Evolutionary conservation across 1,284 basidiomycete genomes (phyloP), one percentile per base, ranked within the genome.

Genomic region (Irpex sp.): DNA sequence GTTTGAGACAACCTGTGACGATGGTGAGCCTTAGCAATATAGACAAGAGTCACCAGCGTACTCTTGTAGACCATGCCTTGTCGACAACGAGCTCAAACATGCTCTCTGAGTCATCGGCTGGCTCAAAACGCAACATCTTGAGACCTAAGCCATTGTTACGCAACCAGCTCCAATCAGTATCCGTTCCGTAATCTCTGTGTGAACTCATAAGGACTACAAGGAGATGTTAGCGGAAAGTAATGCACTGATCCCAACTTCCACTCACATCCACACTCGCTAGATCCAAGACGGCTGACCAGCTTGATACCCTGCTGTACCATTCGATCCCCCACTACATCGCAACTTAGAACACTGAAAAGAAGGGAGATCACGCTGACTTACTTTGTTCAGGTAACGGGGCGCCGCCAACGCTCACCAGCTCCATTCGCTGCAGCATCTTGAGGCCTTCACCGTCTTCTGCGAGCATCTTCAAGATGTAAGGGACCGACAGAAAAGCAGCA

Each of bases 261-360:
- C 71, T 45, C 38, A 72, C 71, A 72, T 6, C 71, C 71, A 49
- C 71, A 72, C 59, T 72, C 71, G 54, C 71, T 72, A 24, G 71
- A 72, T 7, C 71, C 71, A 15, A 72, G 54, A 7, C 71, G 68
- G 24, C 71, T 72, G 24, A 72, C 68, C 9, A 72, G 71, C 38
- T 38, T 66, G 11, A 72, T 65, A 6, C 71, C 71, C 3, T 63
- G 66, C 5, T 60, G 54, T 6, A 72, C 71, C 71, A 72, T 72
- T 6, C 59, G 27, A 65, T 72, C 66, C 11, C 71, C 71, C 58
- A 72, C 71, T 72, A 69, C 59, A 56, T 24, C 15, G n/a, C 42
- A 27, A 42, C 6, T 66, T 11, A 3, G 18, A 62, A 5, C 0
- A 4, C 18, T 15, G 6, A 5, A 32, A n/a, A 62, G 13, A 22